Evolutionary conservation across 1,284 basidiomycete species (phyloP).

Genomic region (Ceratobasidium theobromae): DNA sequence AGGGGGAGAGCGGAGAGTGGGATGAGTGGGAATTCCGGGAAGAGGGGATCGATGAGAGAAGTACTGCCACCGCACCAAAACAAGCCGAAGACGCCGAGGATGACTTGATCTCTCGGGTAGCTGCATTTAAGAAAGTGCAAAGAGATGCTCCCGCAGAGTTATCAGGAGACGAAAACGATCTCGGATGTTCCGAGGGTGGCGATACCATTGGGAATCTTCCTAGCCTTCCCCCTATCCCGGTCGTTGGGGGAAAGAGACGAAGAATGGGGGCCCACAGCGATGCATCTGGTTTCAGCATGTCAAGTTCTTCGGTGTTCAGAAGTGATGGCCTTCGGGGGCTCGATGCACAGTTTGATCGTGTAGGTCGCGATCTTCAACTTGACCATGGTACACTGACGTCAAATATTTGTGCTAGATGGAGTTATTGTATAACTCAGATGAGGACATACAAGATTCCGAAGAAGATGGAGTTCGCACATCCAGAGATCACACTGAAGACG

Average conservation of each 20-base stretch:
- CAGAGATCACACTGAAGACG: conserved; percentile 43
- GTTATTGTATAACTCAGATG: conserved; percentile 39
- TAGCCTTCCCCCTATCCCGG: conserved; percentile 55
- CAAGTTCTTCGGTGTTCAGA: conserved; percentile 92
- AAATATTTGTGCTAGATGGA: conserved; percentile 55
- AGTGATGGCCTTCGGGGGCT: conserved; percentile 86
- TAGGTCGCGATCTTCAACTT: conserved; percentile 44
- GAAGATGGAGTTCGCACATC: conserved; percentile 47
- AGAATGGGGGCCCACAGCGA: conserved; percentile 71
- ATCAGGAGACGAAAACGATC: conserved; percentile 50
- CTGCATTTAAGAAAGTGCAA: conserved; percentile 41
- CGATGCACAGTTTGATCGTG: conserved; percentile 94
- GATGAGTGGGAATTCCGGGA: conserved; percentile 45
- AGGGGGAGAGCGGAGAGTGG: conserved; percentile 40
- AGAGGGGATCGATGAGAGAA: conserved; percentile 40
- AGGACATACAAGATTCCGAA: conserved; percentile 59
- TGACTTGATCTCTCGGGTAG: conserved; percentile 40
- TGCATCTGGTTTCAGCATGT: conserved; percentile 95
- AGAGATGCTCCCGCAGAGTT: not conserved
- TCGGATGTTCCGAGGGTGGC: conserved; percentile 77
- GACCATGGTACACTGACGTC: conserved; percentile 3
- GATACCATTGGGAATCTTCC: conserved; percentile 79
- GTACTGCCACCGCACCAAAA: conserved; percentile 32
- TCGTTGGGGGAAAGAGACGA: conserved; percentile 74
- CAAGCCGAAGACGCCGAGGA: conserved; percentile 38